Evolutionary conservation across 2,329 filamentous ascomycete genomes (phyloP).

Genomic region (Penicillium brevicompactum): DNA sequence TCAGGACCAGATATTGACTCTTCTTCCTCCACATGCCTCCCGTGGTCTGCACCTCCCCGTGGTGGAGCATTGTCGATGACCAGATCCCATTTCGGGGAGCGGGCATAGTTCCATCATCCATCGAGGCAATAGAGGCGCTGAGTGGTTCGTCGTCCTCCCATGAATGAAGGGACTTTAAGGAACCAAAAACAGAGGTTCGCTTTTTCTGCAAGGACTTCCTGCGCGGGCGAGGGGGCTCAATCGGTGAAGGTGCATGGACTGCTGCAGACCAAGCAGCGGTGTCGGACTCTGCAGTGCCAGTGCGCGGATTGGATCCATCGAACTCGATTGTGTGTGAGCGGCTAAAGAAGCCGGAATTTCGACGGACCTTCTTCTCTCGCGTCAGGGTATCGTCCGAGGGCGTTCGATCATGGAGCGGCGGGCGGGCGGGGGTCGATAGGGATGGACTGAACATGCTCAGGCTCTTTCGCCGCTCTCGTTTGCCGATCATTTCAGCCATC

Average conservation of each 20-base stretch:
- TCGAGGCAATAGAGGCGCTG: constrained; percentile 54
- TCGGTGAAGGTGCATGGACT: constrained; percentile 20
- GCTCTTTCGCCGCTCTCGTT: constrained; percentile 41
- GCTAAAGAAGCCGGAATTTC: constrained; percentile 44
- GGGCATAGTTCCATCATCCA: constrained; percentile 49
- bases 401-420: constrained; percentile 36
- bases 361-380: constrained; percentile 37
- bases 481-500: constrained; percentile 36
- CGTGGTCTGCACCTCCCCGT: constrained; percentile 71
- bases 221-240: constrained; percentile 38
- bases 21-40: constrained; percentile 72
- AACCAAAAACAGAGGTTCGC: constrained; percentile 62
- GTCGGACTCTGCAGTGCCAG: constrained; percentile 33
- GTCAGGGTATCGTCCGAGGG: constrained; percentile 40
- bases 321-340: constrained; percentile 28
- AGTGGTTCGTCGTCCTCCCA: constrained; percentile 55
- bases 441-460: constrained; percentile 36
- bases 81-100: constrained; percentile 42
- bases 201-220: constrained; percentile 50
- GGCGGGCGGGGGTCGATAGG: constrained; percentile 22
- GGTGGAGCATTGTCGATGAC: constrained; percentile 57
- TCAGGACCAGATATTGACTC: constrained; percentile 71
- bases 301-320: constrained; percentile 25
- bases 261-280: constrained; percentile 24
- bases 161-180: constrained; percentile 56